Base-by-base conservation (phyloP, 106 monocot species). In the Phalaenopsis aphrodite region DNA sequence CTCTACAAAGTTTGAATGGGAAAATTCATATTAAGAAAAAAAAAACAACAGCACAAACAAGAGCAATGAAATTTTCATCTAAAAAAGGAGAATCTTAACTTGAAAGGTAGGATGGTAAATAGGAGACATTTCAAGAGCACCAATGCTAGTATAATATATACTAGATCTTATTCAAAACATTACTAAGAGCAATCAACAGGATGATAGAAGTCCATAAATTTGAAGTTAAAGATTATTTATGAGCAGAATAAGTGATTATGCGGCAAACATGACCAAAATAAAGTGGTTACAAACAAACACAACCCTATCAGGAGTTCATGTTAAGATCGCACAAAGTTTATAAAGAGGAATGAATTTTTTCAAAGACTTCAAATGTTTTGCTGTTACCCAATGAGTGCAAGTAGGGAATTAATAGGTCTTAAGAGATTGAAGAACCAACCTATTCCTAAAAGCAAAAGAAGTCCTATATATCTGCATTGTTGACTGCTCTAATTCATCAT, bases 381-480 rank as follows among this genome's bases (percentile, higher is more conserved):
- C 15, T 57, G 57, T 57, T 57, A 57, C 18, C 48, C 57, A 57
- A 57, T 19, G 0, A 57, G 57, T 19, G 48, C 48, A 48, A 48
- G 10, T 48, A 48, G 48, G 48, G 48, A 11, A 48, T 11, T 7
- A 48, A 52, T 0, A 52, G 9, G 52, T 9, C 14, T 12, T 52
- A 52, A 52, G 52, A 52, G 52, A 52, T 69, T 69, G 69, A 69
- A 65, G 12, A 56, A 37, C 43, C 61, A 82, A 92, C 95, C 89
- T 88, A 82, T 91, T 92, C 82, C 95, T 89, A 82, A 91, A 95
- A 72, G 93, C 95, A 85, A 81, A 91, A 0, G 93, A 91, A 10
- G 83, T 85, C 19, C 77, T 72, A 49, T 87, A 93, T n/a, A 89
- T 91, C 82, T 91, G 86, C 93, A 95, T 95, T n/a, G 95, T 93